These are phyloP conservation scores for Fusarium sacchari DNA, from an alignment of 2,329 filamentous ascomycete species.

Conservation along the genomic window DNA sequence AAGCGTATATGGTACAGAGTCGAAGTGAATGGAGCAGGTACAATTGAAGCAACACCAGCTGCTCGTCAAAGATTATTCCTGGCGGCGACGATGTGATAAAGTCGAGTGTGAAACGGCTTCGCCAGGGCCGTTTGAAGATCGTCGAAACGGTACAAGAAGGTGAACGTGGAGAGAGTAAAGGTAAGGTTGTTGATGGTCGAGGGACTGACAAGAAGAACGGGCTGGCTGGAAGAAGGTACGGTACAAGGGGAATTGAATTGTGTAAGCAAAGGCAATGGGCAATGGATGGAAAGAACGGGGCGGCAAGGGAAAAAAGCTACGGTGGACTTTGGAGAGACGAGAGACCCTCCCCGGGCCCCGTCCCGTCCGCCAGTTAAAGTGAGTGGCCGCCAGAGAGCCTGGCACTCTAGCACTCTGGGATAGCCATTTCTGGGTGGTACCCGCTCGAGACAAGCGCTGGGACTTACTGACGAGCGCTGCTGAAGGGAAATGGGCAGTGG, in stretches of 20 bases:
- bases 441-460: conserved; percentile 35
- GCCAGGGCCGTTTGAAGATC: conserved; percentile 34
- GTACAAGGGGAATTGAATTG: conserved; percentile 43
- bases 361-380: conserved; percentile 35
- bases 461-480: conserved; percentile 35
- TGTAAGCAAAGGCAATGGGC: conserved; percentile 40
- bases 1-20: conserved; percentile 1
- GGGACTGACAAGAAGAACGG: conserved; percentile 25
- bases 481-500: conserved; percentile 45
- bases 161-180: conserved; percentile 28
- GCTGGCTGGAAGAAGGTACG: conserved; percentile 20
- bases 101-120: conserved; percentile 32
- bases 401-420: conserved; percentile 32
- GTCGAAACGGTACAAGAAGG: conserved; percentile 34
- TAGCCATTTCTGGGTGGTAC: conserved; percentile 30
- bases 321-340: conserved; percentile 41
- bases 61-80: conserved; percentile 29
- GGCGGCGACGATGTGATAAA: conserved; percentile 3
- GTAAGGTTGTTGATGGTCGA: conserved; percentile 36
- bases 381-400: conserved; percentile 18
- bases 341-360: conserved; percentile 18
- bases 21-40: conserved; percentile 33
- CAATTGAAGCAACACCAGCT: conserved; percentile 41
- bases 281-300: conserved; percentile 34
- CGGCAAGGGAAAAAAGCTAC: conserved; percentile 45